Percentiles rank a stretch among this genome's conserved stretches.
These are phyloP conservation scores for Daldinia bambusicola DNA, from an alignment of 495 filamentous ascomycete genomes.

Conservation along the genomic window DNA sequence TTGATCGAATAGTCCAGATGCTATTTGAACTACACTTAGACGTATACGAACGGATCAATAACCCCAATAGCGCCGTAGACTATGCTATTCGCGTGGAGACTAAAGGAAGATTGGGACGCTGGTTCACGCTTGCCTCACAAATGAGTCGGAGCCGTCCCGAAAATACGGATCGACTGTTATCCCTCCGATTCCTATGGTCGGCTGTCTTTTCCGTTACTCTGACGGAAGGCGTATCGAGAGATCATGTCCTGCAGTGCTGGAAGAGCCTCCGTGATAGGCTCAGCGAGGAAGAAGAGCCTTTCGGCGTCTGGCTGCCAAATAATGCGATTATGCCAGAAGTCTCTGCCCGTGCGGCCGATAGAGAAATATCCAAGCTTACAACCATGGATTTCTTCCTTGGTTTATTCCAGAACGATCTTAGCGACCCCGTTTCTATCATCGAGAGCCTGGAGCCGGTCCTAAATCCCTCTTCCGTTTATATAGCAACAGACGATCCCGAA, in stretches of 20 bases:
- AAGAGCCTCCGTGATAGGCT: constrained; percentile 67
- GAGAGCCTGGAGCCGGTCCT: constrained; percentile 93
- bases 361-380: constrained; percentile 89
- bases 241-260: constrained; percentile 83
- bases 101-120: constrained; percentile 75
- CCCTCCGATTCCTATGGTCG: constrained; percentile 82
- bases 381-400: constrained; percentile 96
- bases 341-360: constrained; percentile 79
- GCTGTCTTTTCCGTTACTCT: constrained; percentile 79
- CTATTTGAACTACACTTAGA: constrained; percentile 92
- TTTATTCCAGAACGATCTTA: constrained; percentile 74
- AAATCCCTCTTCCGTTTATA: constrained; percentile 71
- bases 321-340: constrained; percentile 91
- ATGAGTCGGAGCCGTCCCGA: constrained; percentile 59
- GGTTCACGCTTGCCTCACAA: constrained; percentile 76
- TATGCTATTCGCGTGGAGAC: constrained; percentile 66
- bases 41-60: constrained; percentile 79
- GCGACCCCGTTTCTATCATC: constrained; percentile 82
- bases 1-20: constrained; percentile 73
- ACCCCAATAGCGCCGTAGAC: constrained; percentile 75
- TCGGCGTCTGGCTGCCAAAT: constrained; percentile 76
- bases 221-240: constrained; percentile 71
- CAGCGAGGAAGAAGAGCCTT: constrained; percentile 43
- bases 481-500: constrained; percentile 30
- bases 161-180: constrained; percentile 58